Evolutionary conservation across 352 stramenopile species (phyloP).

Genomic region (Pythium aphanidermatum): DNA sequence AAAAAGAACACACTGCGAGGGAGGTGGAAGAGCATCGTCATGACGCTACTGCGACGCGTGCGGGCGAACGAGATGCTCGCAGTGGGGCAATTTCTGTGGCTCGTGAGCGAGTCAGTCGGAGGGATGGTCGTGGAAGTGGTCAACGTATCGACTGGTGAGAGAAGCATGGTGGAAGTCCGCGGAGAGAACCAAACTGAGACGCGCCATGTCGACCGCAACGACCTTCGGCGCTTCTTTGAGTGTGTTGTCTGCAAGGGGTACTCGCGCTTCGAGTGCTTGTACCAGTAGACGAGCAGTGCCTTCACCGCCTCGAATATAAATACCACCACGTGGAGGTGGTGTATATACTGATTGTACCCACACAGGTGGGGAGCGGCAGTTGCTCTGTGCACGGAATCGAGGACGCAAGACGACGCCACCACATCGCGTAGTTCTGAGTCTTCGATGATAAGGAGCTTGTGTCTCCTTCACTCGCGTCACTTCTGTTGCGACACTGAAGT

Average conservation of each 20-base stretch:
- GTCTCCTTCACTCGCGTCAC: too few relatives aligned
- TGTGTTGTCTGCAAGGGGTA: conserved; percentile 3
- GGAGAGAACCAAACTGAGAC: not conserved
- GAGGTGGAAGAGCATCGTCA: conserved; percentile 5
- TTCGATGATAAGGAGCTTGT: too few relatives aligned
- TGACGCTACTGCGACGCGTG: conserved; percentile 13
- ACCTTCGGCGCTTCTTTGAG: conserved; percentile 13
- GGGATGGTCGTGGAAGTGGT: conserved; percentile 12
- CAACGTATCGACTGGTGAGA: not conserved
- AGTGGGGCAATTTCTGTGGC: conserved; percentile 8
- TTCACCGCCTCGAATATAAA: too few relatives aligned
- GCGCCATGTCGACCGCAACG: not conserved
- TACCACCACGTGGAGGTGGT: too few relatives aligned
- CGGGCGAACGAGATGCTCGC: conserved; percentile 2
- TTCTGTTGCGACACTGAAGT: too few relatives aligned
- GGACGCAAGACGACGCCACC: conserved; percentile 3
- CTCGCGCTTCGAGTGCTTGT: conserved; percentile 3
- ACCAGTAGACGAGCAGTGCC: not conserved
- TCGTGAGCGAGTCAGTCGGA: not conserved
- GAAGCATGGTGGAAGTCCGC: not conserved
- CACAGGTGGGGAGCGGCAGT: too few relatives aligned
- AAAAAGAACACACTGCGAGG: conserved; percentile 7
- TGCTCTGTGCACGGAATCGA: not conserved
- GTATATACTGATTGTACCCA: too few relatives aligned
- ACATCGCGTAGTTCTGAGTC: too few relatives aligned